These are phyloP conservation scores for Pichia exigua DNA, from an alignment of 805 yeast genomes.

Conservation along the genomic window DNA sequence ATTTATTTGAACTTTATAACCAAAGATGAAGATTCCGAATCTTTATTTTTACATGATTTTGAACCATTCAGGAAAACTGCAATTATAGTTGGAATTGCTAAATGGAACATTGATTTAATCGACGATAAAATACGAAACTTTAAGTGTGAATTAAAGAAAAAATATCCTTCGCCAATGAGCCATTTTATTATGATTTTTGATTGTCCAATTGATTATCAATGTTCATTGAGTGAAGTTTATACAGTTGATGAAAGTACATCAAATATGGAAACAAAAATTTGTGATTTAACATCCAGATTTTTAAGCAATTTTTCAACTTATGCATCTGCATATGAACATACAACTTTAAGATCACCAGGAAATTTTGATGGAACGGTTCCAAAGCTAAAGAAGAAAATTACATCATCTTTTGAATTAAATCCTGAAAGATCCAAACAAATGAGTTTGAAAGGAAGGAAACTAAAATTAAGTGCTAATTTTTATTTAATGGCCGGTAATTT, in stretches of 20 bases:
- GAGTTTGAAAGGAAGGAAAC: slow-evolving; percentile 62
- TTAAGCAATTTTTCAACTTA: slow-evolving; percentile 56
- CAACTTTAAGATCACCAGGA: slow-evolving; percentile 78
- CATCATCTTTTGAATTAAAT: slow-evolving; percentile 25
- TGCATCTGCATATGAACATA: slow-evolving; percentile 68
- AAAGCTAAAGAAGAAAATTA: slow-evolving; percentile 20
- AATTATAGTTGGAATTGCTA: slow-evolving; percentile 42
- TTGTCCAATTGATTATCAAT: slow-evolving; percentile 25
- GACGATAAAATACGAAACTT: slow-evolving; percentile 22
- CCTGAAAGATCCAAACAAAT: slow-evolving; percentile 30
- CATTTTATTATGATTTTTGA: slow-evolving; percentile 52
- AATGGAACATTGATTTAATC: slow-evolving; percentile 22
- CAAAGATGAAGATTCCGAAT: slow-evolving; percentile 38
- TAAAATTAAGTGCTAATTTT: slow-evolving; percentile 69
- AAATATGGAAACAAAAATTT: slow-evolving; percentile 54
- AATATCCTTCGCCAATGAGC: slow-evolving; percentile 45
- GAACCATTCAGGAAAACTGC: slow-evolving; percentile 83
- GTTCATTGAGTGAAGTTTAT: slow-evolving; percentile 9
- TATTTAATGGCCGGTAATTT: slow-evolving; percentile 75
- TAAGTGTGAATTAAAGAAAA: slow-evolving; percentile 34
- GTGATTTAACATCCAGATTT: slow-evolving; percentile 63
- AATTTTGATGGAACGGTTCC: slow-evolving; percentile 24
- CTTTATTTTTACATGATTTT: slow-evolving; percentile 70
- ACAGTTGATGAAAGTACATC: slow-evolving; percentile 14
- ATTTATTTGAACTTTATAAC: slow-evolving; percentile 51